Percentiles rank a stretch among this genome's conserved stretches.
phyloP scores from a whole-genome alignment of 2,329 filamentous ascomycete species.

The Calycina herbarum region DNA sequence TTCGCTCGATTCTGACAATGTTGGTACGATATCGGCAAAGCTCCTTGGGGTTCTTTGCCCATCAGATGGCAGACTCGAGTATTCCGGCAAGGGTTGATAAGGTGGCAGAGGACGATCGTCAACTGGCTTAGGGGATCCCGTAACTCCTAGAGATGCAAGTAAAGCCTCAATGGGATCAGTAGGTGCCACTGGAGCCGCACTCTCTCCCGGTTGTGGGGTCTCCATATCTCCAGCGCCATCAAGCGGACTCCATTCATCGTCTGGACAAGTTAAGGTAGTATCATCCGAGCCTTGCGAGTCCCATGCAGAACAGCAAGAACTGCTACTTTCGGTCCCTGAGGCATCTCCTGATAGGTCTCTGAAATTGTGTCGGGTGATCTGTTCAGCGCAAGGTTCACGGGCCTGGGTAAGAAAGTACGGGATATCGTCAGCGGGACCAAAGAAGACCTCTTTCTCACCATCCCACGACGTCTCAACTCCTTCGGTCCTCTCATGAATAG shows the following conservation, averaged over 20 bases:
- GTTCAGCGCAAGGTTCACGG: no score
- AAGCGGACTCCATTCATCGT: no score
- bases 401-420: no score
- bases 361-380: no score
- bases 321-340: not conserved
- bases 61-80: not conserved
- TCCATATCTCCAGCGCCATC: no score
- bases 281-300: not conserved
- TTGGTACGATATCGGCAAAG: not conserved
- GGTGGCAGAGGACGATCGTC: conserved; percentile 22
- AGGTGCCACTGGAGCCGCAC: conserved; percentile 9
- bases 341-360: no score
- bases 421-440: no score
- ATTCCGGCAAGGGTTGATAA: conserved; percentile 7
- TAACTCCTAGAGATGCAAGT: conserved; percentile 40
- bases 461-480: no score
- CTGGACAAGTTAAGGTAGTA: not conserved
- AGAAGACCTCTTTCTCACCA: no score
- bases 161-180: conserved; percentile 34
- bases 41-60: not conserved
- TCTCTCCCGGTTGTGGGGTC: conserved; percentile 36
- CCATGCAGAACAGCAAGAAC: not conserved
- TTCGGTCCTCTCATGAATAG: not conserved
- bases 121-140: conserved; percentile 39
- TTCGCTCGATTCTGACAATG: not conserved